Base-by-base conservation (phyloP, 345 rosid genomes). In the Salix brachista region DNA sequence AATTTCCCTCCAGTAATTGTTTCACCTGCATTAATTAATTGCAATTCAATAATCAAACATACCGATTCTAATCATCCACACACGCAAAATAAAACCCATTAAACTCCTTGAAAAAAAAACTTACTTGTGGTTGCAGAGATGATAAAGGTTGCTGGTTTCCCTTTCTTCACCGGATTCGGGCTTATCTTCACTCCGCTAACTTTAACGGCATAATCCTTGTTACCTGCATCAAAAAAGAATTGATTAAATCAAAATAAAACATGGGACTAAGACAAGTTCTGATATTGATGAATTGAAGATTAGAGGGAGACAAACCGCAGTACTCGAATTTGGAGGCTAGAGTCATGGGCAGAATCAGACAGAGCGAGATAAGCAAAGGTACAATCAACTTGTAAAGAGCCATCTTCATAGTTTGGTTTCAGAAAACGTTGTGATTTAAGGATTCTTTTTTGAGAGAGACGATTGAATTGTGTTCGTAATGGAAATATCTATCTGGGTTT, bases 1-100 rank as follows among this genome's bases (percentile, higher is more conserved):
- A 96, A 52, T 78, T 93, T 87, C 11, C 99, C 99, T 41, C 89
- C 89, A 8, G 89, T 71, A 28, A 96, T 89, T 52, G 54, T 79
- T 41, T 84, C 71, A 41, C 67, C 99, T 89, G 84, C 39, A 72
- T 37, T 64, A 58, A 76, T 30, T 56, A 56, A 56, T 56, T 56
- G 11, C 4, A 56, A n/a, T 56, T 56, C 61, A 56, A 8, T 23
- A 56, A 56, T n/a, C 61, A 9, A 23, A 56, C 61, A 2, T 3
- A 4, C 5, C n/a, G 23, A n/a, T 56, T 56, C 10, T n/a, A 56
- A 56, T 56, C 23, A 56, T 56, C 61, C 26, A n/a, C 10, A 4
- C 23, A n/a, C 4, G 25, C 0, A 56, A 58, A 23, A 54, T 2
- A 23, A n/a, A 58, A n/a, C 28, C 64, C 28, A 4, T 56, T 56